Evolutionary conservation across 2,329 filamentous ascomycete genomes (phyloP).

Genomic region (Westerdykella aurantiaca): DNA sequence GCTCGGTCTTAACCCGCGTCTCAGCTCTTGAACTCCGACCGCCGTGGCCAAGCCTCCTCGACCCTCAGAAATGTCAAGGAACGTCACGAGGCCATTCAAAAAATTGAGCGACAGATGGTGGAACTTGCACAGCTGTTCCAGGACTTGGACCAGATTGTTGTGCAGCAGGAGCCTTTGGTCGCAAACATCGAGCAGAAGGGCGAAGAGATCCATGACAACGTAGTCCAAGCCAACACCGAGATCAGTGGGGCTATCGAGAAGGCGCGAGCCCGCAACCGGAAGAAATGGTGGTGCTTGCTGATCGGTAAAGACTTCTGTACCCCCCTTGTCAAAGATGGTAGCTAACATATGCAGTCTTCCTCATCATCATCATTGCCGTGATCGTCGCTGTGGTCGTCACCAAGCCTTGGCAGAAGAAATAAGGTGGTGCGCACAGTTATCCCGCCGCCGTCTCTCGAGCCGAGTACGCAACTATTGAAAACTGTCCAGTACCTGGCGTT

Average conservation of each 20-base stretch:
- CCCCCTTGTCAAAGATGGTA: background rate
- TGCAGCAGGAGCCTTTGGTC: slow-evolving; percentile 78
- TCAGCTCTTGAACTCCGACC: slow-evolving; percentile 69
- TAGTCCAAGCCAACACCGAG: slow-evolving; percentile 78
- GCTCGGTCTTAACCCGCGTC: slow-evolving; percentile 9
- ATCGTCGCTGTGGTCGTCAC: slow-evolving; percentile 35
- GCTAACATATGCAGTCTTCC: slow-evolving; percentile 1
- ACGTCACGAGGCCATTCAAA: slow-evolving; percentile 79
- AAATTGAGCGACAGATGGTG: slow-evolving; percentile 86
- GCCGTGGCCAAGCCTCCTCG: slow-evolving; percentile 72
- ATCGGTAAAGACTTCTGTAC: slow-evolving; percentile 53
- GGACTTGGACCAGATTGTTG: slow-evolving; percentile 77
- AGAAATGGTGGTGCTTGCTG: slow-evolving; percentile 95
- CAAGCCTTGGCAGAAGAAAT: slow-evolving; percentile 17
- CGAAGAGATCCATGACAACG: slow-evolving; percentile 77
- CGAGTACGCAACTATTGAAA: no score
- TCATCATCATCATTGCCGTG: slow-evolving; percentile 19
- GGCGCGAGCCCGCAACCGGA: slow-evolving; percentile 62
- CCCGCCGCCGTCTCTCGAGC: no score
- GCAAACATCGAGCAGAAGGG: slow-evolving; percentile 78
- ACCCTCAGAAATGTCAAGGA: slow-evolving; percentile 74
- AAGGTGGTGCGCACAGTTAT: background rate
- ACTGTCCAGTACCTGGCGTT: background rate
- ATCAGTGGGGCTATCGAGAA: slow-evolving; percentile 76
- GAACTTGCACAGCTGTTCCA: slow-evolving; percentile 84